These are phyloP conservation scores for Croton laevigatus DNA, from an alignment of 441 rosid genomes.

Conservation along the genomic window DNA sequence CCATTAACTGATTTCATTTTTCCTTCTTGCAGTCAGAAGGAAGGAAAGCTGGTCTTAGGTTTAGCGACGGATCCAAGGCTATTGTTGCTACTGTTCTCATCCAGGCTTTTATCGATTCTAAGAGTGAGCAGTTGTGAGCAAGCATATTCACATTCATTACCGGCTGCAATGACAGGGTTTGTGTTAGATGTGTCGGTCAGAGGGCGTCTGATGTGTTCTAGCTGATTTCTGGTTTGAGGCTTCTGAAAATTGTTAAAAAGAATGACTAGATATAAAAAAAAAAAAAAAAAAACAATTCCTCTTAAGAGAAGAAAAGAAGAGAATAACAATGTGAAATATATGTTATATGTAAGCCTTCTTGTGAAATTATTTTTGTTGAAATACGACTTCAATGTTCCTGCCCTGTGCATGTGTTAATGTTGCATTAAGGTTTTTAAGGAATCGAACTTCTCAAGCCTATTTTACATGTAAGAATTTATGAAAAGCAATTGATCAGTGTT, in stretches of 20 bases:
- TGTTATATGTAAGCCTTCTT: neutral
- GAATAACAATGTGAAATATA: neutral
- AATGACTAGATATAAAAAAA: conserved; percentile 1
- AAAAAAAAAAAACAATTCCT: conserved; percentile 5
- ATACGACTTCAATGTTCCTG: neutral
- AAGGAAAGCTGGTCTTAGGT: neutral
- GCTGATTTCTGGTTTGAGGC: conserved; percentile 18
- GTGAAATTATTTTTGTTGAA: neutral
- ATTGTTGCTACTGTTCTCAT: conserved; percentile 15
- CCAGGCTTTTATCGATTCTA: neutral
- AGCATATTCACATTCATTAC: neutral
- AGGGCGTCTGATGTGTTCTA: conserved; percentile 14
- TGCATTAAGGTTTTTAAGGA: neutral
- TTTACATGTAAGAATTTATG: neutral
- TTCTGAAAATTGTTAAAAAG: conserved; percentile 9
- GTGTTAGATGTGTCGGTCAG: conserved; percentile 8
- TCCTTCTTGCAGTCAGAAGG: conserved; percentile 18
- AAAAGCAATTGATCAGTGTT: neutral
- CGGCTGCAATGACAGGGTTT: neutral
- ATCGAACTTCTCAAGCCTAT: too few species aligned
- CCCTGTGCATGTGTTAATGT: too few species aligned
- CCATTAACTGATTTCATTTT: neutral
- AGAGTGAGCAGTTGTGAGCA: neutral
- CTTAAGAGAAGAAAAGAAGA: neutral
- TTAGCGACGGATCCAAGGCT: conserved; percentile 3